phyloP scores from a whole-genome alignment of 2,329 filamentous ascomycete genomes.

The Immersiporthe knoxdaviesiana region DNA sequence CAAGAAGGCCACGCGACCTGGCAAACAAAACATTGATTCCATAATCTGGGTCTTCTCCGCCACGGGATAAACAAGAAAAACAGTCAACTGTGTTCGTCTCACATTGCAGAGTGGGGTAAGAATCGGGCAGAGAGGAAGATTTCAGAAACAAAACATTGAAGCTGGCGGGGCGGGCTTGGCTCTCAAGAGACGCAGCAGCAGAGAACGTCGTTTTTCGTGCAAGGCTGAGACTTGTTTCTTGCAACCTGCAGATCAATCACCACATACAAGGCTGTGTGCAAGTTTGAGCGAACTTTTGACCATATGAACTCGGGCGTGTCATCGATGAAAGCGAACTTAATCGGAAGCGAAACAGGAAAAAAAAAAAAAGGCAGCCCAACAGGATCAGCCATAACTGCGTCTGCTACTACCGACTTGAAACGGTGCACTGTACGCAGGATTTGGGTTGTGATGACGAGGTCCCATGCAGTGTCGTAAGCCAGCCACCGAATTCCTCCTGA shows the following conservation, averaged over 20 bases:
- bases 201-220: slow-evolving; percentile 23
- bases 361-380: neutral
- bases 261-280: slow-evolving; percentile 3
- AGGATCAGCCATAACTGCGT: neutral
- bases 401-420: neutral
- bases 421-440: neutral
- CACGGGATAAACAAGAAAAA: slow-evolving; percentile 6
- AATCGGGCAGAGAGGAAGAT: neutral
- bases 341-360: neutral
- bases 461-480: neutral
- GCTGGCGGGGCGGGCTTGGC: neutral
- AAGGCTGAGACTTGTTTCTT: slow-evolving; percentile 22
- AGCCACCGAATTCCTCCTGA: neutral
- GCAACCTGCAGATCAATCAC: neutral
- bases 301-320: too few relatives aligned
- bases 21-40: slow-evolving; percentile 2
- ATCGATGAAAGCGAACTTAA: neutral
- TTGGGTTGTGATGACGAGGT: neutral
- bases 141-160: neutral
- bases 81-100: slow-evolving; percentile 27
- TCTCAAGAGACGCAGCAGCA: neutral
- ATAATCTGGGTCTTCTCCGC: too few relatives aligned
- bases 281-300: neutral
- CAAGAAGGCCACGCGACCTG: neutral
- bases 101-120: slow-evolving; percentile 3